A percentile compares a stretch with the other conserved stretches of the same genome.
Conservation (phyloP, 208 protist species). For the Leishmania gerbilli region DNA sequence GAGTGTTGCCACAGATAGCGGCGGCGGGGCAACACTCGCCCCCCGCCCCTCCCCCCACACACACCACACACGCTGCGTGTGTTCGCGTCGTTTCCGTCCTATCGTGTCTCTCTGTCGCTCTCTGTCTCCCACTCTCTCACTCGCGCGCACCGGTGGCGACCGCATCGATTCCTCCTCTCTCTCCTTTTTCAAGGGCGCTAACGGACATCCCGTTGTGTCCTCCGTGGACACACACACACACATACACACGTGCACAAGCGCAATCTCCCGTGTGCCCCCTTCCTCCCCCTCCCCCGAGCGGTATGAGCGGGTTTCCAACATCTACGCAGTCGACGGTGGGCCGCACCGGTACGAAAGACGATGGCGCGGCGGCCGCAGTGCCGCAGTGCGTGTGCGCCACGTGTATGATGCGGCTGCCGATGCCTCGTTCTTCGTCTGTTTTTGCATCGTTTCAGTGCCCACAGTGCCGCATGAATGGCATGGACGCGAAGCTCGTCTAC, state of each 20-base stretch:
- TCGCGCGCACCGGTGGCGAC: not conserved
- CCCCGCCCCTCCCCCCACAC: not conserved
- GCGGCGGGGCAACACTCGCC: not conserved
- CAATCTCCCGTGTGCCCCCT: not conserved
- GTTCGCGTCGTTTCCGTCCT: not conserved
- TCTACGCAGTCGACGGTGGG: constrained; percentile 21
- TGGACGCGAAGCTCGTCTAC: constrained; percentile 83
- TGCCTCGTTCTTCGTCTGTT: constrained; percentile 56
- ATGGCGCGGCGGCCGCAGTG: constrained; percentile 10
- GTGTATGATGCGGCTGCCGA: constrained; percentile 58
- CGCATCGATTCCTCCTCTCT: not conserved
- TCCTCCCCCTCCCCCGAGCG: not conserved
- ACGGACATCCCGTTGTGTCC: not conserved
- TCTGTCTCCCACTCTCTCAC: not conserved
- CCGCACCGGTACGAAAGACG: constrained; percentile 15
- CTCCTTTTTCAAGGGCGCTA: not conserved
- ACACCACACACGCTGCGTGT: not conserved
- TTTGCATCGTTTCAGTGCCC: constrained; percentile 78
- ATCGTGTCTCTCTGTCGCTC: not conserved
- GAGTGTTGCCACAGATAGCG: not conserved
- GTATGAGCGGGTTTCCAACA: constrained; percentile 20
- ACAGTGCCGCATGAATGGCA: constrained; percentile 75
- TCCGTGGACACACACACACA: not conserved
- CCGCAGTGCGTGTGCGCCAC: constrained; percentile 78
- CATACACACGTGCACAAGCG: not conserved